A percentile compares a stretch with the other conserved stretches of the same genome.
Conservation (phyloP, 768 basidiomycete genomes). For the Russula dissimulans region DNA sequence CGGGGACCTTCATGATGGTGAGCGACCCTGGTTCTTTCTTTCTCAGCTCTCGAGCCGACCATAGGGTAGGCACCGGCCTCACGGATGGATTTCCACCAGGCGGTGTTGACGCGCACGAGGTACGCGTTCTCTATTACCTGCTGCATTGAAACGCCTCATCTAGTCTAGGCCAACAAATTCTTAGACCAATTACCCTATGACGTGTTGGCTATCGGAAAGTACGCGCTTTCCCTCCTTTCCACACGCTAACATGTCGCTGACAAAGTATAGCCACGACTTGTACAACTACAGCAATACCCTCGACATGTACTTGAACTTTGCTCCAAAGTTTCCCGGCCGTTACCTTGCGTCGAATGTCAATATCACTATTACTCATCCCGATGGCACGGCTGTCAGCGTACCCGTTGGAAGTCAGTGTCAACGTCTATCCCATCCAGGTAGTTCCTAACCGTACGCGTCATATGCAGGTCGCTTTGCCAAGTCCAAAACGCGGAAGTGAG, state of each 20-base stretch:
- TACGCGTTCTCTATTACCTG: slow-evolving; percentile 24
- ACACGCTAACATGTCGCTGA: not conserved
- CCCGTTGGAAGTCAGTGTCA: slow-evolving; percentile 33
- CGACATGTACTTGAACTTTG: slow-evolving; percentile 68
- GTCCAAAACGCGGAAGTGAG: slow-evolving; percentile 49
- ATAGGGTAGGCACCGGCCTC: slow-evolving; percentile 53
- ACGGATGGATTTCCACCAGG: slow-evolving; percentile 62
- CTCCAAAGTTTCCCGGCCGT: slow-evolving; percentile 52
- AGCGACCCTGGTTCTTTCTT: slow-evolving; percentile 23
- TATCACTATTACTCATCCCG: slow-evolving; percentile 52
- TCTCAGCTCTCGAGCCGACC: slow-evolving; percentile 3
- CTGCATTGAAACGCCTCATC: not conserved
- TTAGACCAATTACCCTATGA: slow-evolving; percentile 71
- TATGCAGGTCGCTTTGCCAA: slow-evolving; percentile 52
- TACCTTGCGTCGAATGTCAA: slow-evolving; percentile 84
- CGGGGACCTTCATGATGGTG: slow-evolving; percentile 64
- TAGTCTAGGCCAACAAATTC: slow-evolving; percentile 58
- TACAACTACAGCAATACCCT: slow-evolving; percentile 58
- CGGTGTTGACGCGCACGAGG: slow-evolving; percentile 65
- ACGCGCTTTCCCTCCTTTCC: slow-evolving; percentile 22
- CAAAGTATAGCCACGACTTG: slow-evolving; percentile 59
- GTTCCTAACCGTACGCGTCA: not conserved
- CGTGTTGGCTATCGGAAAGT: slow-evolving; percentile 79
- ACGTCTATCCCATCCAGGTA: not conserved
- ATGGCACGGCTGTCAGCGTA: slow-evolving; percentile 27